Evolutionary conservation across 2,329 filamentous ascomycete genomes (phyloP).

Genomic region (Ceratocystis alfenasii): DNA sequence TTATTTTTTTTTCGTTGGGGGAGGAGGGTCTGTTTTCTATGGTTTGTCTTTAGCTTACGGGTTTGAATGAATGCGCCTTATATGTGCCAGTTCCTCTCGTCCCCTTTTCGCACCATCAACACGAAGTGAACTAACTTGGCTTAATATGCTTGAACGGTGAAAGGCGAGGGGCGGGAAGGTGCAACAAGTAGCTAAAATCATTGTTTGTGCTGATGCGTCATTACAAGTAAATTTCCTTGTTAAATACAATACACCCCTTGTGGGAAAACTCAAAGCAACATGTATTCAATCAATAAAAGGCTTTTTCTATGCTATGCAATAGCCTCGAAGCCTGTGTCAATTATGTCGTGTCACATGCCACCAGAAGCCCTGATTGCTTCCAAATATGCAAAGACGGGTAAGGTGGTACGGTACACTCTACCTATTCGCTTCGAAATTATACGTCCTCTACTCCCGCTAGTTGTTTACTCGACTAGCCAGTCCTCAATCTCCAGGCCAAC

Average conservation of each 20-base stretch:
- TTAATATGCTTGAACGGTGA: no score
- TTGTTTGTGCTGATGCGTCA: not conserved
- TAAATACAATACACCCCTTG: not conserved
- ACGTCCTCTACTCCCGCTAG: not conserved
- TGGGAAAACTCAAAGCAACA: not conserved
- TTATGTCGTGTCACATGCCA: not conserved
- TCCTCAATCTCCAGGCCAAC: slow-evolving; percentile 70
- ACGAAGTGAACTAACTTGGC: not conserved
- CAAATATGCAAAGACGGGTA: not conserved
- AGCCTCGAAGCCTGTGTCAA: not conserved
- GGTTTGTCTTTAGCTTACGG: slow-evolving; percentile 1
- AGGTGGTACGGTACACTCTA: not conserved
- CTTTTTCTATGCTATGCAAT: not conserved
- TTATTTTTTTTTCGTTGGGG: slow-evolving; percentile 2
- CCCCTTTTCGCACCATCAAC: not conserved
- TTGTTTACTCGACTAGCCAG: slow-evolving; percentile 52
- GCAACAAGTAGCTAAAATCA: not conserved
- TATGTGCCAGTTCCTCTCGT: not conserved
- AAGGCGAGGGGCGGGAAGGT: not conserved
- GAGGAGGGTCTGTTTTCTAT: slow-evolving; percentile 4
- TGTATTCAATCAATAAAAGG: not conserved
- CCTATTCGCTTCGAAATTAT: not conserved
- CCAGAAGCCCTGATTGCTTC: slow-evolving; percentile 19
- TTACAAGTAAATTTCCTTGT: not conserved
- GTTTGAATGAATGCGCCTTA: slow-evolving; percentile 4